Base-by-base conservation (phyloP, 371 early-diverging fungal genomes). In the Massospora cicadina region DNA sequence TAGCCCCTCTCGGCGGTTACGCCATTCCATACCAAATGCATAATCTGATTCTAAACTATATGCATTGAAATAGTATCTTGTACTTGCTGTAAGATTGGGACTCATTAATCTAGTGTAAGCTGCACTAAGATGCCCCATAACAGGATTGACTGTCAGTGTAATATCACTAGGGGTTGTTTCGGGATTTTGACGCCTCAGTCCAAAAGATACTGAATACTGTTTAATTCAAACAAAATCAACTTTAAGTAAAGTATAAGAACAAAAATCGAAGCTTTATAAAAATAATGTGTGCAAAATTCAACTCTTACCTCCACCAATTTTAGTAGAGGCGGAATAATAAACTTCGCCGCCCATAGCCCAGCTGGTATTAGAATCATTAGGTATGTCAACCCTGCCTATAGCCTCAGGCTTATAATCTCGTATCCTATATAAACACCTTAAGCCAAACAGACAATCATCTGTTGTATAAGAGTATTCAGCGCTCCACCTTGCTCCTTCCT, bases 41-140 rank as follows among this genome's bases (percentile, higher is more conserved):
- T 92, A 72, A 74, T 93, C 92, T 33, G 90, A 87, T 60, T 89
- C 87, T 60, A 88, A 87, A 57, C 88, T 87, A 70, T 90, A 91
- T 12, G 86, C 81, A 63, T 91, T 93, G 69, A 91, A 88, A 65
- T 89, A 85, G 73, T 87, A 95, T 27, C 87, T 77, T 0, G 90
- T 87, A 29, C 91, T 79, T 67, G 90, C 73, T 17, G 81, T 82
- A 29, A 87, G 68, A 54, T 81, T 76, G 1, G 79, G 79, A 23
- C 80, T 78, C 24, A 91, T 79, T 66, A 86, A 82, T 23, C 87
- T 83, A 0, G 88, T 85, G 77, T 90, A 92, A 2, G 87, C 82
- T 21, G 85, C 74, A 10, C 86, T 81, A 72, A 89, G 73, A 65
- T 91, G 89, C 29, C 91, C 91, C 76, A 92, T 90, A 70, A 93